Percentiles rank a stretch among this genome's conserved stretches.
Conservation (phyloP, 805 yeast species). For the Ascoidea rubescens region DNA sequence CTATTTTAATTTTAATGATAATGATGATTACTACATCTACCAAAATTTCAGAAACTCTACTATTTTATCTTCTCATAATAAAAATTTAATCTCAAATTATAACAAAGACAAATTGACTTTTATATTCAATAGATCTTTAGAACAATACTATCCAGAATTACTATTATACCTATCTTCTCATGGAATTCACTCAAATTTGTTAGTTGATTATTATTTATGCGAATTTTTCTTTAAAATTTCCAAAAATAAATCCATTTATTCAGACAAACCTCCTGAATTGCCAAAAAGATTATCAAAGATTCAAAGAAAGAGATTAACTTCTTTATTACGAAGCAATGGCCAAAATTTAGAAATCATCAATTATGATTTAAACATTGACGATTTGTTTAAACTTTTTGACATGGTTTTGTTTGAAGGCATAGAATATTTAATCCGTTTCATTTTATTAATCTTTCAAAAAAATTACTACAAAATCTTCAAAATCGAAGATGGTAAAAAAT, state of each 20-base stretch:
- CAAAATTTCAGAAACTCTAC: neutral
- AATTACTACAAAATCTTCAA: slow-evolving; percentile 10
- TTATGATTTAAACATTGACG: slow-evolving; percentile 4
- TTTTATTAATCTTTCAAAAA: slow-evolving; percentile 8
- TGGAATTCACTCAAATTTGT: slow-evolving; percentile 8
- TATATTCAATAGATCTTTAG: slow-evolving; percentile 10
- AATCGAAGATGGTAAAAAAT: slow-evolving; percentile 4
- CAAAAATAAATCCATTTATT: slow-evolving; percentile 5
- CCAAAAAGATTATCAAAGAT: neutral
- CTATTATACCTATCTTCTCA: slow-evolving; percentile 7
- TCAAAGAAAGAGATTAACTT: neutral
- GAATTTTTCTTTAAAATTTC: slow-evolving; percentile 10
- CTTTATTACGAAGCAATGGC: neutral
- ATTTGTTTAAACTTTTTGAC: slow-evolving; percentile 8
- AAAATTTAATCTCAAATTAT: slow-evolving; percentile 1
- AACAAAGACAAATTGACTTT: slow-evolving; percentile 8
- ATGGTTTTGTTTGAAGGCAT: slow-evolving; percentile 9
- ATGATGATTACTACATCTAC: neutral
- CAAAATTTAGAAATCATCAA: slow-evolving; percentile 1
- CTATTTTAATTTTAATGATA: slow-evolving; percentile 10
- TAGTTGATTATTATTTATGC: slow-evolving; percentile 7
- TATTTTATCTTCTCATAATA: neutral
- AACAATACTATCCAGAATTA: slow-evolving; percentile 10
- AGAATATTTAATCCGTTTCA: slow-evolving; percentile 9
- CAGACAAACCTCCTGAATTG: neutral